Evolutionary conservation across 805 yeast genomes (phyloP), one percentile per base, ranked within the genome.

Genomic region (Candida germanica): DNA sequence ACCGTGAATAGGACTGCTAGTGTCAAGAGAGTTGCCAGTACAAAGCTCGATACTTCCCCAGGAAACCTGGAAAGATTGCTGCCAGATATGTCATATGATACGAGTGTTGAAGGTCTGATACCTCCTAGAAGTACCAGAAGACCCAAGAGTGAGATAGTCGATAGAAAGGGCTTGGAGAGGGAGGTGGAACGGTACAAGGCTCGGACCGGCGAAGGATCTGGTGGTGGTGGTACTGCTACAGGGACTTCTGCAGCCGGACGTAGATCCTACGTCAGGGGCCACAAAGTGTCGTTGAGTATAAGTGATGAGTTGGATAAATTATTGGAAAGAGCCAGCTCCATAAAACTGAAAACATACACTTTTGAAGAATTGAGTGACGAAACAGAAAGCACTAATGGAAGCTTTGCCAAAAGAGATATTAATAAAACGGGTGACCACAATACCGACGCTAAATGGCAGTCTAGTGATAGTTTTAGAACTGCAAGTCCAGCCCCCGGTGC

Each of bases 101-200:
- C 73, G 8, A 54, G 45, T 15, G 50, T 66, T 23, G 70, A 64
- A 27, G 50, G 50, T 5, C 49, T 66, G 3, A 50, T 67, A 2
- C 73, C 73, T 2, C 60, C 69, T 1, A 53, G 73, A 35, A 64
- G 69, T 24, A 52, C 52, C 5, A 50, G 61, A 30, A 47, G 73
- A 38, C 72, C 72, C 5, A 55, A 55, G 18, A 60, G 66, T 39
- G 62, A 46, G 22, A 39, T 42, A 5, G 21, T 38, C 15, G 43
- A 33, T 23, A 38, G 35, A 9, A 19, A 31, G 4, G 19, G 20
- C 9, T 26, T 39, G n/a, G 12, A 21, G 15, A 5, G 24, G 4
- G 41, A 38, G 5, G 26, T 38, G 5, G 19, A 23, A 3, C 9
- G 21, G 17, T 38, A 33, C 16, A 11, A 7, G 6, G 15, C 23